Percentiles rank a stretch among this genome's conserved stretches.
phyloP scores from a whole-genome alignment of 805 yeast species.

The Candida maris region DNA sequence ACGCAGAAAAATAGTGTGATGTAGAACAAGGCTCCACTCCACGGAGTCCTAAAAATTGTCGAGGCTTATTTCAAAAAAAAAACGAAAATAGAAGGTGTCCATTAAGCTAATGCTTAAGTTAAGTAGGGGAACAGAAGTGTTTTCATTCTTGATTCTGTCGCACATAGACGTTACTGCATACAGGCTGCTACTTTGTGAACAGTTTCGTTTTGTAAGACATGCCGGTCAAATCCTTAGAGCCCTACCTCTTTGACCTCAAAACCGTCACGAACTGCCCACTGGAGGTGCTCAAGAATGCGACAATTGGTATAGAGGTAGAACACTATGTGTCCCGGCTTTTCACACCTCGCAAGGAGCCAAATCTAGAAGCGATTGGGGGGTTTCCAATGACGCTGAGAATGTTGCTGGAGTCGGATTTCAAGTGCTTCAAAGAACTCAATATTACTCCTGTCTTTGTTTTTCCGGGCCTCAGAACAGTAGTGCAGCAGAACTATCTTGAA shows the following conservation, averaged over 20 bases:
- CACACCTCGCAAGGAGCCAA: slow-evolving; percentile 62
- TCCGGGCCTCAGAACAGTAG: slow-evolving; percentile 54
- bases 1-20: no score
- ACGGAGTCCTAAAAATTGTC: no score
- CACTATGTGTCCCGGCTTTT: slow-evolving; percentile 68
- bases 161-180: no score
- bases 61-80: no score
- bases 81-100: no score
- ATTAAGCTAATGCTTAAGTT: no score
- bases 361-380: slow-evolving; percentile 76
- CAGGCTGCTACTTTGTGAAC: no score
- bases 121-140: no score
- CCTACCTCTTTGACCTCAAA: slow-evolving; percentile 64
- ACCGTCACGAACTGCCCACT: slow-evolving; percentile 56
- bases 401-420: slow-evolving; percentile 59
- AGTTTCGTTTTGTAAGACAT: slow-evolving; percentile 5
- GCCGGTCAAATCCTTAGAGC: slow-evolving; percentile 56
- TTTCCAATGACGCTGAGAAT: slow-evolving; percentile 60
- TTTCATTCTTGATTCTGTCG: no score
- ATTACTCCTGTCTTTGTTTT: slow-evolving; percentile 81
- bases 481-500: slow-evolving; percentile 27
- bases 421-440: slow-evolving; percentile 52
- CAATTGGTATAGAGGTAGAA: slow-evolving; percentile 80
- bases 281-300: slow-evolving; percentile 59
- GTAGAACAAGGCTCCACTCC: no score